A percentile compares a stretch with the other conserved stretches of the same genome.
These are phyloP conservation scores for Lepidopterella palustris DNA, from an alignment of 495 filamentous ascomycete genomes.

Conservation along the genomic window DNA sequence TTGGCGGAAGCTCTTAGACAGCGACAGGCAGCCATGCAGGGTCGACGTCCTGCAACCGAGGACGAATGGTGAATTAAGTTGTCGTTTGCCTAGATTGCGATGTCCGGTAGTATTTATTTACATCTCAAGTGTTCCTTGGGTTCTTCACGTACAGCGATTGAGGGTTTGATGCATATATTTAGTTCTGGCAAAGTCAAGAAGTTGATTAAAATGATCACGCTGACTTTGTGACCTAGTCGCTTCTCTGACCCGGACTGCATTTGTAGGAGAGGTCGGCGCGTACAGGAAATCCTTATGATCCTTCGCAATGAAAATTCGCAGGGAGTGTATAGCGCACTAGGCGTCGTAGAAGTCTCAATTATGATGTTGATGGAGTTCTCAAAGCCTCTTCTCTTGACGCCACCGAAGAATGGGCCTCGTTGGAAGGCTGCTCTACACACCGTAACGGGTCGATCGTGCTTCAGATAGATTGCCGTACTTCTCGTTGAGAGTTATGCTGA, in stretches of 20 bases:
- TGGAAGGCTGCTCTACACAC: not conserved
- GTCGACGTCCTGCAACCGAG: slow-evolving; percentile 56
- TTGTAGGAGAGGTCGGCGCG: not conserved
- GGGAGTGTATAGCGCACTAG: no score
- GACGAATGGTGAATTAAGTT: slow-evolving; percentile 52
- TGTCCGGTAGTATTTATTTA: not conserved
- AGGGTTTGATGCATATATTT: not conserved
- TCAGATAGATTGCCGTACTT: not conserved
- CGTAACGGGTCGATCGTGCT: not conserved
- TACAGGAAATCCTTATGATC: no score
- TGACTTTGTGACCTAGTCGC: no score
- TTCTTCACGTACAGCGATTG: not conserved
- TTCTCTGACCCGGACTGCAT: no score
- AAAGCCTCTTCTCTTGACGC: no score
- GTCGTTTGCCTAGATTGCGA: not conserved
- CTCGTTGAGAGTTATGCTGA: no score
- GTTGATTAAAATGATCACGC: slow-evolving; percentile 25
- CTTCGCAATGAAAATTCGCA: no score
- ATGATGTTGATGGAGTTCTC: no score
- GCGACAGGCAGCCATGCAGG: slow-evolving; percentile 64
- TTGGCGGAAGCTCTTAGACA: slow-evolving; percentile 75
- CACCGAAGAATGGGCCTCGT: slow-evolving; percentile 6
- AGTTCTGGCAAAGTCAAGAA: not conserved
- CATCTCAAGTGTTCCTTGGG: not conserved
- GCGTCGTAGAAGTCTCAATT: no score